Evolutionary conservation across 805 yeast species (phyloP).

Genomic region (Kuraishia floccosa): DNA sequence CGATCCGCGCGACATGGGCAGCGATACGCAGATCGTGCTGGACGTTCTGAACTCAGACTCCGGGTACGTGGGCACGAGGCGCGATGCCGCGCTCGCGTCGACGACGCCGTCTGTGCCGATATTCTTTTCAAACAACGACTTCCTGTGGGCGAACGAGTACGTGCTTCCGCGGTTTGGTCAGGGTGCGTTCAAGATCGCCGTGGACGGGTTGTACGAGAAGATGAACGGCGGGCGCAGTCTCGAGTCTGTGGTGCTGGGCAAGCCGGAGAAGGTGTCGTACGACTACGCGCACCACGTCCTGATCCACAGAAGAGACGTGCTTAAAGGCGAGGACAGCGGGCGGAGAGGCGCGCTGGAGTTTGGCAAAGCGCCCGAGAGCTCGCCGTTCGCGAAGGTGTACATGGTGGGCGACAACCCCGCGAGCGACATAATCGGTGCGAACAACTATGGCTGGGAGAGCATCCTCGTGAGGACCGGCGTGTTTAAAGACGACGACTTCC

Average conservation of each 20-base stretch:
- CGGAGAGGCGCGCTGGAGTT: slow-evolving; percentile 27
- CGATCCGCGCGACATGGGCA: slow-evolving; percentile 83
- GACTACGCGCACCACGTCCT: slow-evolving; percentile 73
- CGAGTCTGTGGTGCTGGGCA: slow-evolving; percentile 57
- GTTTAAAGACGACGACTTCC: slow-evolving; percentile 45
- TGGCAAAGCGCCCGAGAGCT: slow-evolving; percentile 22
- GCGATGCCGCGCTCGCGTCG: slow-evolving; percentile 13
- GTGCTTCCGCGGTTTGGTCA: slow-evolving; percentile 76
- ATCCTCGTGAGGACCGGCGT: slow-evolving; percentile 85
- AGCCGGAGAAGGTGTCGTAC: slow-evolving; percentile 71
- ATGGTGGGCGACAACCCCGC: slow-evolving; percentile 99
- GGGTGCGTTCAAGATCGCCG: slow-evolving; percentile 66
- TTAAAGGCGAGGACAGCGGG: slow-evolving; percentile 10
- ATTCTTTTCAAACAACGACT: slow-evolving; percentile 73
- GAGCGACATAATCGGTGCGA: slow-evolving; percentile 86
- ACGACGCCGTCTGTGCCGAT: slow-evolving; percentile 53
- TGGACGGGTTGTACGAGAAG: slow-evolving; percentile 48
- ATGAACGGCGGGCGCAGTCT: slow-evolving; percentile 37
- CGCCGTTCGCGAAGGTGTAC: slow-evolving; percentile 53
- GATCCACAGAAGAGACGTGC: slow-evolving; percentile 36
- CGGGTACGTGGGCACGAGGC: slow-evolving; percentile 55
- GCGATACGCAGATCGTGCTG: slow-evolving; percentile 68
- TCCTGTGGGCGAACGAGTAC: slow-evolving; percentile 82
- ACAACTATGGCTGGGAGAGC: slow-evolving; percentile 79
- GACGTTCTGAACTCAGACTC: slow-evolving; percentile 56